Base-by-base conservation (phyloP, 2,329 filamentous ascomycete genomes). In the Aspergillus viridinutans region DNA sequence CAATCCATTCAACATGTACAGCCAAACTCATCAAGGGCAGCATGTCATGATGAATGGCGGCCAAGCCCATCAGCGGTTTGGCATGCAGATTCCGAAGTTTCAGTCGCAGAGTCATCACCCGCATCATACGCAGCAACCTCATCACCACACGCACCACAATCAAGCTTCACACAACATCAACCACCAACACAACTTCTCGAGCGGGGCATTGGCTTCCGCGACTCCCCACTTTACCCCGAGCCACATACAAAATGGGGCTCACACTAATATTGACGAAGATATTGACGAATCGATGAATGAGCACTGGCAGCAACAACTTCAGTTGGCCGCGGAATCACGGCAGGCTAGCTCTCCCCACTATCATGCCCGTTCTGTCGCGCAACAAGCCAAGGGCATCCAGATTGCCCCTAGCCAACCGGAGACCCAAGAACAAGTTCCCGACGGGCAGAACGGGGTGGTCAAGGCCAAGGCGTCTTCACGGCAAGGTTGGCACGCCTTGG, bases 401-500 rank as follows among this genome's bases (percentile, higher is more conserved):
- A 70, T 77, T 55, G 65, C 62, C 75, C 79, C 64, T 79, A 83
- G 67, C 73, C 80, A 71, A 65, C 74, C 68, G 62, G 79, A 72
- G 74, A 77, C 68, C 72, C 81, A 68, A 66, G 79, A 69, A 72
- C 82, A 69, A 53, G 70, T 67, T 26, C 77, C 80, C 59, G 82
- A 86, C 62, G 82, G 83, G 63, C 79, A 87, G 66, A 88, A 88
- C 66, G 80, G 89, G 55, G 84, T 89, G 58, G 83, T 84, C 67
- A 80, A 83, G 58, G 81, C 83, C 61, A 85, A 86, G 67, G 64
- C 73, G 45, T 70, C 68, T 26, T 65, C 77, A 71, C 80, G 88
- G 62, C 89, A 96, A 73, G 89, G 92, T 68, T 97, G 94, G 94
- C 85, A 90, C 72, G 92, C 92, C 62, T 81, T 99, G 66, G 94